Base-by-base conservation (phyloP, 495 filamentous ascomycete genomes). In the Daldinia bambusicola region DNA sequence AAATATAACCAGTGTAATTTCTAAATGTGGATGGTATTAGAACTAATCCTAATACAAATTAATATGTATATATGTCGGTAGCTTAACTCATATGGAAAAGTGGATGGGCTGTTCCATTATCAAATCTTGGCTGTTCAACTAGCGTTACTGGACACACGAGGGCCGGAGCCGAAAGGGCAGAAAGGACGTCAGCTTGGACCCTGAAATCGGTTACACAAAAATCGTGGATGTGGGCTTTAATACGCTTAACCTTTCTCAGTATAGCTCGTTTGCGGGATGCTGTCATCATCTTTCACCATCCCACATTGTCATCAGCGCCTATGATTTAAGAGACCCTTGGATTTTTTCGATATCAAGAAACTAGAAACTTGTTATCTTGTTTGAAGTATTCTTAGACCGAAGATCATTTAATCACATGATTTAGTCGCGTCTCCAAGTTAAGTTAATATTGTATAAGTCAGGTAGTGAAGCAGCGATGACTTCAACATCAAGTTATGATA, bases 251-350 rank as follows among this genome's bases (percentile, higher is more conserved):
- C 62, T 30, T 52, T 41, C 31, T 59, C 20, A 18, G 58, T 50
- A 56, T 67, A 55, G 69, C 51, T 53, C 16, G 40, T 48, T 48
- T 1, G 52, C 70, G 52, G 61, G 51, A 73, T 73, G 66, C 43
- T 66, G 65, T 72, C 69, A 72, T 68, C 9, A 53, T 63, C 51
- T 34, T 38, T 7, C 36, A 32, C 22, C 32, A 58, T 58, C 50
- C 51, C 30, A n/a, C 18, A 34, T 48, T 57, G 38, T 36, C 37
- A 22, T 48, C 31, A 38, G 2, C 37, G 52, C 45, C 69, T 59
- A 67, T 60, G 69, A 67, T 64, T 43, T 48, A 71, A 71, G 63
- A 58, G 56, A 71, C 61, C 55, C 31, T 50, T 48, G 10, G 31
- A 40, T 26, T 9, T 55, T 6, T 12, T 43, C n/a, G 26, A 55